Percentiles rank a stretch among this genome's conserved stretches.
These are phyloP conservation scores for Pseudogymnoascus sp. DNA, from an alignment of 2,329 filamentous ascomycete species.

Conservation along the genomic window DNA sequence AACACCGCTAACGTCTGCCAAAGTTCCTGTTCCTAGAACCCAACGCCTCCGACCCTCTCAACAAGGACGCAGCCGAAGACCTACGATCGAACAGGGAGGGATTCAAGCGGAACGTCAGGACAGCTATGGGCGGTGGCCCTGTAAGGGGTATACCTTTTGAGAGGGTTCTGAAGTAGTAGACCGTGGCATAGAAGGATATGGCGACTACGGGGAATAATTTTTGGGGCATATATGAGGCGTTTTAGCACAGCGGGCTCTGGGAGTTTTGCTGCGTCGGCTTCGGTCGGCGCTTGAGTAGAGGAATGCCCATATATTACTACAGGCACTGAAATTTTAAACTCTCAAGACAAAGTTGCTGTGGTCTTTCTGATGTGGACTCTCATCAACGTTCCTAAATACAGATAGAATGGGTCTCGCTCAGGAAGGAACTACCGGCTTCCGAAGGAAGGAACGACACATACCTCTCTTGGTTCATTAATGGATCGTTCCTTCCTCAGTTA, in stretches of 20 bases:
- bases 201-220: background rate
- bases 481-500: too few species aligned
- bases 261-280: background rate
- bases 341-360: background rate
- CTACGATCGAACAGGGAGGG: slow-evolving; percentile 74
- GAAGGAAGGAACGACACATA: too few species aligned
- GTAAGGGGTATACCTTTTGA: slow-evolving; percentile 71
- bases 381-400: too few species aligned
- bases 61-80: slow-evolving; percentile 95
- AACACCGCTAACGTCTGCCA: background rate
- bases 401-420: too few species aligned
- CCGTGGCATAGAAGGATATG: background rate
- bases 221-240: slow-evolving; percentile 10
- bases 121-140: slow-evolving; percentile 70
- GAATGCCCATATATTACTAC: background rate
- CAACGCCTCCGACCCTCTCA: slow-evolving; percentile 93
- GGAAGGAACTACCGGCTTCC: too few species aligned
- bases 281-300: background rate
- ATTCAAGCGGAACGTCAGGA: slow-evolving; percentile 86
- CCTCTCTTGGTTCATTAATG: too few species aligned
- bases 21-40: slow-evolving; percentile 97
- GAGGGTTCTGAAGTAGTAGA: slow-evolving; percentile 59
- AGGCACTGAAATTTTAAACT: background rate
- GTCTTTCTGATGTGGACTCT: background rate
- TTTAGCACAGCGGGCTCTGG: slow-evolving; percentile 5